Conservation (phyloP, 495 filamentous ascomycete genomes). For the Pyrenula massariospora region DNA sequence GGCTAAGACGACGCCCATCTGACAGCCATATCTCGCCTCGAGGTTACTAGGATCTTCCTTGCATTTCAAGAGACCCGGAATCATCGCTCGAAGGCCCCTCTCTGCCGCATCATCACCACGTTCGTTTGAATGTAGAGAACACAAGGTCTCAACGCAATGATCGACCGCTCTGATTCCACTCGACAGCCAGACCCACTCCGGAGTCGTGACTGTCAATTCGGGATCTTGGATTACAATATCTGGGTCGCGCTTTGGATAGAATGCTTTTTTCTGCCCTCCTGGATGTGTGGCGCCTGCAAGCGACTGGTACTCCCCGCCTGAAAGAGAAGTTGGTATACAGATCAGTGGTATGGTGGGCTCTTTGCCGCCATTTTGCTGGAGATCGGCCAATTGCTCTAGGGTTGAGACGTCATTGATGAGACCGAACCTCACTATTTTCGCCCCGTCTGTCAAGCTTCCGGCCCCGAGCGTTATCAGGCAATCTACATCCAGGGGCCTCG, state of each 20-base stretch:
- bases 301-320: constrained; percentile 49
- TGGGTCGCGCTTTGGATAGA: constrained; percentile 21
- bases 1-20: constrained; percentile 42
- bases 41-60: constrained; percentile 29
- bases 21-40: constrained; percentile 37
- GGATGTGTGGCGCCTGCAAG: constrained; percentile 31
- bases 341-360: constrained; percentile 39
- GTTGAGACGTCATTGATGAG: constrained; percentile 36
- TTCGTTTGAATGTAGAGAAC: not conserved
- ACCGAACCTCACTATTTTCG: constrained; percentile 44
- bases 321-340: constrained; percentile 51
- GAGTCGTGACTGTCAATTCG: constrained; percentile 38
- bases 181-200: constrained; percentile 46
- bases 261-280: not conserved
- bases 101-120: constrained; percentile 22
- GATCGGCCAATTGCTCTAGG: constrained; percentile 26
- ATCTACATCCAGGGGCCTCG: constrained; percentile 35
- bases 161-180: constrained; percentile 53
- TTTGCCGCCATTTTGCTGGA: constrained; percentile 25
- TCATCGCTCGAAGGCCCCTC: constrained; percentile 33
- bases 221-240: constrained; percentile 49
- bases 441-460: constrained; percentile 48
- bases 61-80: constrained; percentile 39
- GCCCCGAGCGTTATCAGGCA: constrained; percentile 48
- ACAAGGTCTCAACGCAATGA: constrained; percentile 49